Conservation (phyloP, 768 basidiomycete genomes). For the Kwoniella sp. region DNA sequence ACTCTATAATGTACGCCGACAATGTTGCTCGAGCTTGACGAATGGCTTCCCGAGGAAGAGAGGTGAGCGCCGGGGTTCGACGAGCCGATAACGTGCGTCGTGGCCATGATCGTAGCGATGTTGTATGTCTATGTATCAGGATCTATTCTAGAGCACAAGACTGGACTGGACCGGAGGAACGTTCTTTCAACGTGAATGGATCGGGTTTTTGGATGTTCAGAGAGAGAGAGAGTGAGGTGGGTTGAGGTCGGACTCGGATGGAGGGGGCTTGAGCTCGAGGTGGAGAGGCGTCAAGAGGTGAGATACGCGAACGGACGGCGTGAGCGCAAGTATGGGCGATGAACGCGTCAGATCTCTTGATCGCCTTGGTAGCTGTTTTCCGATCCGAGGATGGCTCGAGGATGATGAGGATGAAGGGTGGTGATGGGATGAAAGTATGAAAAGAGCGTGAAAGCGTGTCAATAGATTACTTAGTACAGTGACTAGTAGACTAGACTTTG, state of each 20-base stretch:
- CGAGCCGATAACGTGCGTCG: conserved; percentile 53
- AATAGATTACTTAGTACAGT: no score
- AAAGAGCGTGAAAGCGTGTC: conserved; percentile 3
- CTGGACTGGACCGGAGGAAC: no score
- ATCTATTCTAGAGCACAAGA: no score
- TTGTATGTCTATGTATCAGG: not conserved
- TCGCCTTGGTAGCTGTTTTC: no score
- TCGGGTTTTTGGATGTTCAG: no score
- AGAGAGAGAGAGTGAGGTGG: not conserved
- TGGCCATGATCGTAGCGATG: conserved; percentile 37
- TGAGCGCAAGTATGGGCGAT: no score
- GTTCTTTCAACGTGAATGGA: no score
- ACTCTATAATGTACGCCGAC: conserved; percentile 97
- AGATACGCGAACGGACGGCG: not conserved
- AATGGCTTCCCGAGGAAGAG: conserved; percentile 43
- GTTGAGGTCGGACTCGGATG: not conserved
- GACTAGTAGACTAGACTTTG: no score
- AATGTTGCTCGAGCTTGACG: conserved; percentile 59
- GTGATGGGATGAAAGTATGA: no score
- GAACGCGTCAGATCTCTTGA: no score
- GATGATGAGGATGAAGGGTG: conserved; percentile 9
- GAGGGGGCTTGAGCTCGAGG: conserved; percentile 29
- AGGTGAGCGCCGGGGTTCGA: conserved; percentile 50
- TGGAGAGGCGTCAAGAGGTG: not conserved
- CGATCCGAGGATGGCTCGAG: no score